phyloP scores from a whole-genome alignment of 2,329 filamentous ascomycete species.

The Beauveria australis region DNA sequence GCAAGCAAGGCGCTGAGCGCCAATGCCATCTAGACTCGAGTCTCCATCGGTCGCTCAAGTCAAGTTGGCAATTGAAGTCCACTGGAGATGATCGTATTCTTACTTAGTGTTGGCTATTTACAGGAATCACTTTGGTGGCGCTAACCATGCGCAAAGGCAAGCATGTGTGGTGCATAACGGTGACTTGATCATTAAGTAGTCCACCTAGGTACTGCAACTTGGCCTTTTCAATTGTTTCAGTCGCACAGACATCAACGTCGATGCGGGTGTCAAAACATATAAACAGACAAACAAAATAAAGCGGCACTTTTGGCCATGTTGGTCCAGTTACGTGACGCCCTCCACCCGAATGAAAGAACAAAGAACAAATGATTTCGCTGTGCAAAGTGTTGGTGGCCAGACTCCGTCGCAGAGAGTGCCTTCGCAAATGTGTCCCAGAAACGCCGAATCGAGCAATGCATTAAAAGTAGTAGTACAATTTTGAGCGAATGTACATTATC shows the following conservation, averaged over 20 bases:
- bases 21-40: background rate
- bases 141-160: too few species aligned
- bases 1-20: background rate
- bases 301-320: background rate
- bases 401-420: background rate
- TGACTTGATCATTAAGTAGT: constrained; percentile 5
- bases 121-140: too few species aligned
- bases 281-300: background rate
- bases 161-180: background rate
- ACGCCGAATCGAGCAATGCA: constrained; percentile 6
- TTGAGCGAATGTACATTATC: background rate
- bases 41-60: background rate
- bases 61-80: background rate
- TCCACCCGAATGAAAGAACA: background rate
- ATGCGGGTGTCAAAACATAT: background rate
- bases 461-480: constrained; percentile 3
- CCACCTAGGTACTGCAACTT: background rate
- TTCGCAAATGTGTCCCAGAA: constrained; percentile 1
- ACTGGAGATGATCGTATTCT: background rate
- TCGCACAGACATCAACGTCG: background rate
- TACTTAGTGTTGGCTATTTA: too few species aligned
- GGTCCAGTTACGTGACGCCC: background rate
- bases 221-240: background rate
- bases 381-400: background rate
- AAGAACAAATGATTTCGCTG: constrained; percentile 5